Evolutionary conservation across 352 stramenopile genomes (phyloP).

Genomic region (Hyphochytrium catenoides): DNA sequence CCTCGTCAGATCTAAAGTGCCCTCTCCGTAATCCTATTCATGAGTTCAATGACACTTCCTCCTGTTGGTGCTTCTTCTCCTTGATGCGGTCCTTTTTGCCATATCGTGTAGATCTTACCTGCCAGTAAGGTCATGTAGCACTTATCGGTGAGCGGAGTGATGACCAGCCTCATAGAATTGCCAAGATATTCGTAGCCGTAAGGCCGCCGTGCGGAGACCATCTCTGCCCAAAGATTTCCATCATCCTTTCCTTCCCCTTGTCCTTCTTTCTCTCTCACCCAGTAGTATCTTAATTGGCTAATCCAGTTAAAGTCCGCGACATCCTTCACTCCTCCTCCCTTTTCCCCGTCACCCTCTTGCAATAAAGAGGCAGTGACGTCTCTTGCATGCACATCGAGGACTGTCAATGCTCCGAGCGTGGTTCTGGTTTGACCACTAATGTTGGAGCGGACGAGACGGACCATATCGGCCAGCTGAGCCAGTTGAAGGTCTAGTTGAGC

Average conservation of each 20-base stretch:
- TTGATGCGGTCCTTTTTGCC: no score
- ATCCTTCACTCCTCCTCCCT: no score
- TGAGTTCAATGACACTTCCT: no score
- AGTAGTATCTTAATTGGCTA: conserved; percentile 85
- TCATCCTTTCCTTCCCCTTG: conserved; percentile 5
- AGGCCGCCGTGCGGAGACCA: conserved; percentile 63
- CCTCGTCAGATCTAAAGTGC: no score
- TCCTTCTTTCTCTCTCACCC: conserved; percentile 15
- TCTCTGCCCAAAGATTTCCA: conserved; percentile 54
- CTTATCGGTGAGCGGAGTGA: conserved; percentile 82
- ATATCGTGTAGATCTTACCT: no score
- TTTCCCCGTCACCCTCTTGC: conserved; percentile 51
- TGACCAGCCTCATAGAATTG: conserved; percentile 79
- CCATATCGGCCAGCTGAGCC: conserved; percentile 77
- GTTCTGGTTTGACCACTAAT: conserved; percentile 70
- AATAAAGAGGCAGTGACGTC: conserved; percentile 68
- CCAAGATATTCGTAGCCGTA: conserved; percentile 86
- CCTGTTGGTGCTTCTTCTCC: no score
- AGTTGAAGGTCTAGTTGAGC: conserved; percentile 72
- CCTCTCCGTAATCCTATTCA: no score
- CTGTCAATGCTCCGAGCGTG: conserved; percentile 71
- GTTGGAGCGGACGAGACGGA: conserved; percentile 64
- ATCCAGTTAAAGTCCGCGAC: conserved; percentile 86
- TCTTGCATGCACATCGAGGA: conserved; percentile 82
- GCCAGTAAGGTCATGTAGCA: conserved; percentile 88